Evolutionary conservation across 2,329 filamentous ascomycete genomes (phyloP).

Genomic region (Pestalotiopsis fici): DNA sequence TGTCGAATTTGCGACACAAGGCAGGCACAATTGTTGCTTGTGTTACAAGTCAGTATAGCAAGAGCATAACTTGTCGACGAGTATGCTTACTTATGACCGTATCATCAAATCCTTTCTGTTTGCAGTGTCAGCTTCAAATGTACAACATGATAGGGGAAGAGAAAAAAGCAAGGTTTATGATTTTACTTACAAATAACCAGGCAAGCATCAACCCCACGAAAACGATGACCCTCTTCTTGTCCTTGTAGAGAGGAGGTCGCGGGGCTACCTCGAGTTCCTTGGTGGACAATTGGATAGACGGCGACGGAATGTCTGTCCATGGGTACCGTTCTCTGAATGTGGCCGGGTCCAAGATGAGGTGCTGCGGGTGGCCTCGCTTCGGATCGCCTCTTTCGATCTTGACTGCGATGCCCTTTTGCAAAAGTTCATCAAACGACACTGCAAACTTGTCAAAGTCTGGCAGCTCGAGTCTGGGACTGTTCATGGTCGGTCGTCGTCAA

Average conservation of each 20-base stretch:
- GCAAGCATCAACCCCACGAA: constrained; percentile 8
- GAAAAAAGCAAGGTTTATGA: neutral
- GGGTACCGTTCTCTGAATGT: neutral
- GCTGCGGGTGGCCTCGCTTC: neutral
- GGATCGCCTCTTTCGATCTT: neutral
- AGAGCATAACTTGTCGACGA: neutral
- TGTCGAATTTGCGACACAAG: constrained; percentile 10
- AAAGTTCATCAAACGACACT: neutral
- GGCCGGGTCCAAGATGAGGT: neutral
- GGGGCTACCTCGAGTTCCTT: neutral
- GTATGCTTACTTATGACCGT: constrained; percentile 10
- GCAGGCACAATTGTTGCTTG: constrained; percentile 4
- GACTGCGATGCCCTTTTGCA: neutral
- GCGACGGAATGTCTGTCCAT: neutral
- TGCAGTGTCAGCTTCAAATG: neutral
- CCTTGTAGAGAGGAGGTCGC: constrained; percentile 5
- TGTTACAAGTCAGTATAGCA: neutral
- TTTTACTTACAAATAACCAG: constrained; percentile 10
- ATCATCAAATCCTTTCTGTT: constrained; percentile 12
- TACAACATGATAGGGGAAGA: neutral
- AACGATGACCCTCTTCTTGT: constrained; percentile 2
- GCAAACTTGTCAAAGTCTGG: neutral
- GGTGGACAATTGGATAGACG: neutral
- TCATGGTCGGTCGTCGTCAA: neutral
- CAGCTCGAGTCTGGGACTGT: neutral